Evolutionary conservation across 1,139 yeast species (phyloP).

Genomic region (Suhomyces taliae): DNA sequence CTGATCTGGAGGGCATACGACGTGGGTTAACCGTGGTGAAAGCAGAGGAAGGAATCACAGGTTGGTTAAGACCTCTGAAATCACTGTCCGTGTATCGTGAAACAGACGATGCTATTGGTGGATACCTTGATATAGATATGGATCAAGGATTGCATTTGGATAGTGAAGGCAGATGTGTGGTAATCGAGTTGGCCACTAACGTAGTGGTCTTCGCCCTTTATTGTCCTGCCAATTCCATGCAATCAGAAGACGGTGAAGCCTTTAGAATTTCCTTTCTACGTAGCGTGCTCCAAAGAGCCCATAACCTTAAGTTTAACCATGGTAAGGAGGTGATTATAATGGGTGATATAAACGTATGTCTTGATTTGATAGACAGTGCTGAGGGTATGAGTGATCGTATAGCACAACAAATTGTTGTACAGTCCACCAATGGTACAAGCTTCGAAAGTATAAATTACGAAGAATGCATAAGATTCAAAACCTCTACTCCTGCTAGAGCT

Average conservation of each 20-base stretch:
- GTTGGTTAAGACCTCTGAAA: constrained; percentile 40
- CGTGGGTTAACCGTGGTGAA: constrained; percentile 51
- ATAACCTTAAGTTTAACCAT: constrained; percentile 40
- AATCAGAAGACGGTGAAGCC: constrained; percentile 67
- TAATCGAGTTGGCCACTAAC: constrained; percentile 66
- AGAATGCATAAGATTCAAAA: constrained; percentile 42
- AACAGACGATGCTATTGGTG: constrained; percentile 57
- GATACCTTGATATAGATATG: constrained; percentile 54
- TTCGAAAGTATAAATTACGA: constrained; percentile 45
- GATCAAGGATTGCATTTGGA: constrained; percentile 55
- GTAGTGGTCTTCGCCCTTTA: constrained; percentile 73
- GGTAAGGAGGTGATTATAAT: constrained; percentile 73
- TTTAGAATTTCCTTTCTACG: constrained; percentile 60
- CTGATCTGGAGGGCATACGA: constrained; percentile 38
- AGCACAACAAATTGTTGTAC: constrained; percentile 21
- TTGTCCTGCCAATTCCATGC: constrained; percentile 87
- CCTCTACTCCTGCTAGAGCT: constrained; percentile 42
- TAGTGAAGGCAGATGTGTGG: constrained; percentile 79
- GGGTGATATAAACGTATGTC: constrained; percentile 86
- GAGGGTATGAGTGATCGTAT: constrained; percentile 55
- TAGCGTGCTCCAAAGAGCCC: constrained; percentile 59
- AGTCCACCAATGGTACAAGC: constrained; percentile 17
- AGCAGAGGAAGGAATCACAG: constrained; percentile 94
- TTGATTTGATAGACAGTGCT: constrained; percentile 82
- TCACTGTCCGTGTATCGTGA: constrained; percentile 22